These are phyloP conservation scores for Trypanosoma rangeli DNA, from an alignment of 208 protist genomes.

Conservation along the genomic window DNA sequence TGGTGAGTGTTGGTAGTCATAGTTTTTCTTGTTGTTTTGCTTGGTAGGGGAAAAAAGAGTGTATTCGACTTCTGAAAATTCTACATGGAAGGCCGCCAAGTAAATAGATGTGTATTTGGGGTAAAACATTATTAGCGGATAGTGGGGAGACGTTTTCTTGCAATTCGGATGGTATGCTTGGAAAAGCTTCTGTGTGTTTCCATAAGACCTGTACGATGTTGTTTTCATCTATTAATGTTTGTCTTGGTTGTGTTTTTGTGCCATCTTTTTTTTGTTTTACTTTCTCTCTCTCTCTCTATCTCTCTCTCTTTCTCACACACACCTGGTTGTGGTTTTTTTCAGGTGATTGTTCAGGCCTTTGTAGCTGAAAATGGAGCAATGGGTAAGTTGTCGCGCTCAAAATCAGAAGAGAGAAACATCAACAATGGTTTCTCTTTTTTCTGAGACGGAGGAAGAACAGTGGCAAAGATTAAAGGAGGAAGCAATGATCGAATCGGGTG, in stretches of 20 bases:
- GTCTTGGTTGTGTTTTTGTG: not conserved
- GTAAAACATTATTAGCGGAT: not conserved
- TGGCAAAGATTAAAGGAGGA: constrained; percentile 62
- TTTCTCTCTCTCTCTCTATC: not conserved
- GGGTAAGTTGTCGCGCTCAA: constrained; percentile 16
- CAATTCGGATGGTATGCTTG: not conserved
- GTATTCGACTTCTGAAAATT: not conserved
- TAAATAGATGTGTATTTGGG: not conserved
- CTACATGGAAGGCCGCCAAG: not conserved
- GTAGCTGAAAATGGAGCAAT: constrained; percentile 16
- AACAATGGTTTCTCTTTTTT: constrained; percentile 16
- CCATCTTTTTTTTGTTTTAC: not conserved
- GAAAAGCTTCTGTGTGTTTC: not conserved
- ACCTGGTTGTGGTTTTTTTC: not conserved
- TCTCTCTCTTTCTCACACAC: constrained; percentile 2
- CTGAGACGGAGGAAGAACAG: constrained; percentile 47
- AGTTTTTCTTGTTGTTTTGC: not conserved
- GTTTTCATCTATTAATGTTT: not conserved
- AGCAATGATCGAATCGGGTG: constrained; percentile 43
- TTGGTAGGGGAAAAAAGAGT: not conserved
- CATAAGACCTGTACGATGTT: not conserved
- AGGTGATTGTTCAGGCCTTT: not conserved
- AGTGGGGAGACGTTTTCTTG: not conserved
- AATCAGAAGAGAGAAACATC: constrained; percentile 27
- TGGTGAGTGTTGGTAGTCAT: not conserved